These are phyloP conservation scores for Quercus berberidifolia DNA, from an alignment of 306 rosid genomes.

Conservation along the genomic window DNA sequence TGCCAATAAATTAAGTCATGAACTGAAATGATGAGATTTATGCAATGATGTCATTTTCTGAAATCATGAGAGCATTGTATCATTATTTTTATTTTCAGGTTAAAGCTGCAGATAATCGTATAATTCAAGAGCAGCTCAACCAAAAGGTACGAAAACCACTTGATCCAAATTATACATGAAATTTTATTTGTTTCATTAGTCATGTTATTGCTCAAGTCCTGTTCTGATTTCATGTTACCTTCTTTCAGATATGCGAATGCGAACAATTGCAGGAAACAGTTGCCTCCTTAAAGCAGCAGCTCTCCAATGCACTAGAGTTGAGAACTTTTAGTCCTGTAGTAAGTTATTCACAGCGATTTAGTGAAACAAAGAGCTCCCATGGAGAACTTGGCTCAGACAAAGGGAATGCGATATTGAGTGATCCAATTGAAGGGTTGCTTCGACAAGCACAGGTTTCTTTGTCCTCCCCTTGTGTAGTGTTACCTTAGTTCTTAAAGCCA, in stretches of 20 bases:
- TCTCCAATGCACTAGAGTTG: constrained; percentile 58
- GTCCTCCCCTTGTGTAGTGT: background rate
- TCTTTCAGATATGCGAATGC: constrained; percentile 66
- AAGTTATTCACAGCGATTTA: constrained; percentile 31
- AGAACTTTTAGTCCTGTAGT: constrained; percentile 39
- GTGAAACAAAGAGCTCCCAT: constrained; percentile 25
- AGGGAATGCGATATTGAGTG: constrained; percentile 23
- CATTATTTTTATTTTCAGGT: constrained; percentile 56
- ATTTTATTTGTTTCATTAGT: background rate
- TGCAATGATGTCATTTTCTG: background rate
- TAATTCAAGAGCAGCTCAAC: constrained; percentile 90
- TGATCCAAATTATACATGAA: background rate
- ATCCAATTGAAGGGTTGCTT: constrained; percentile 37
- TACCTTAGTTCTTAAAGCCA: background rate
- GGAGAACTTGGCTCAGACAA: constrained; percentile 38
- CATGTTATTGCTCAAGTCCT: constrained; percentile 13
- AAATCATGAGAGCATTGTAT: constrained; percentile 14
- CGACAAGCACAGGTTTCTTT: constrained; percentile 60
- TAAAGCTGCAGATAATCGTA: constrained; percentile 87
- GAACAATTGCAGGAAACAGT: constrained; percentile 71
- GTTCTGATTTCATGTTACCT: constrained; percentile 21
- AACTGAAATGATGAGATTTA: background rate
- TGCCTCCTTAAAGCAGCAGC: constrained; percentile 75
- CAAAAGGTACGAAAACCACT: constrained; percentile 58
- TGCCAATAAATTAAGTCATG: background rate